phyloP scores from a whole-genome alignment of 768 basidiomycete genomes.

The Naematelia encephala region DNA sequence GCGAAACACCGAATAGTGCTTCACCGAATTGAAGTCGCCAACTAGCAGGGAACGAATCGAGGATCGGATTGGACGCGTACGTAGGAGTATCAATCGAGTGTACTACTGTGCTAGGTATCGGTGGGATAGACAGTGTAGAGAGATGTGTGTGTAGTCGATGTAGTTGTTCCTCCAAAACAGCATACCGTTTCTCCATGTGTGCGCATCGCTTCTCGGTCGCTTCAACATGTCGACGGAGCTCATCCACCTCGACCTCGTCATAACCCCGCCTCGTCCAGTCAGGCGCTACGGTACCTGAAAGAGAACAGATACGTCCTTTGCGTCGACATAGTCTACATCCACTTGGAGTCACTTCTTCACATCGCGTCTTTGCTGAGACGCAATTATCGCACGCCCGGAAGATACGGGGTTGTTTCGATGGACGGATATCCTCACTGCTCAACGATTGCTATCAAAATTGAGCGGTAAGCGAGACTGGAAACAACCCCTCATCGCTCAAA shows the following conservation, averaged over 20 bases:
- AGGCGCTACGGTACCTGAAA: conserved; percentile 6
- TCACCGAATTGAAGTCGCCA: neutral
- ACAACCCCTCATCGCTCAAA: neutral
- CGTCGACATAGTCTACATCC: conserved; percentile 24
- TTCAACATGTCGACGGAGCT: conserved; percentile 1
- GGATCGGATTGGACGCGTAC: neutral
- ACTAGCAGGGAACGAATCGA: neutral
- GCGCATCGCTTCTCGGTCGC: conserved; percentile 8
- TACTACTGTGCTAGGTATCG: neutral
- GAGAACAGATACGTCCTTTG: conserved; percentile 19
- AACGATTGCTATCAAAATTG: too few species aligned
- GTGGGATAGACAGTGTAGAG: neutral
- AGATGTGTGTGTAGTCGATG: neutral
- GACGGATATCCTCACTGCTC: neutral
- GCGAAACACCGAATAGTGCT: conserved; percentile 4
- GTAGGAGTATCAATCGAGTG: neutral
- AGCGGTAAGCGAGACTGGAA: too few species aligned
- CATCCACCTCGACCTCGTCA: neutral
- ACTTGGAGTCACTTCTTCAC: conserved; percentile 23
- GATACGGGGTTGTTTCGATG: conserved; percentile 2
- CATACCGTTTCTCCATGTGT: conserved; percentile 11
- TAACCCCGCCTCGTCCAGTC: neutral
- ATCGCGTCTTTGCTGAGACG: conserved; percentile 28
- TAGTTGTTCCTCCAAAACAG: conserved; percentile 3
- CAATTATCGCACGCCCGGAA: conserved; percentile 27